Percentiles rank a stretch among this genome's conserved stretches.
Conservation (phyloP, 108 stramenopile genomes). For the Tribonema minus region DNA sequence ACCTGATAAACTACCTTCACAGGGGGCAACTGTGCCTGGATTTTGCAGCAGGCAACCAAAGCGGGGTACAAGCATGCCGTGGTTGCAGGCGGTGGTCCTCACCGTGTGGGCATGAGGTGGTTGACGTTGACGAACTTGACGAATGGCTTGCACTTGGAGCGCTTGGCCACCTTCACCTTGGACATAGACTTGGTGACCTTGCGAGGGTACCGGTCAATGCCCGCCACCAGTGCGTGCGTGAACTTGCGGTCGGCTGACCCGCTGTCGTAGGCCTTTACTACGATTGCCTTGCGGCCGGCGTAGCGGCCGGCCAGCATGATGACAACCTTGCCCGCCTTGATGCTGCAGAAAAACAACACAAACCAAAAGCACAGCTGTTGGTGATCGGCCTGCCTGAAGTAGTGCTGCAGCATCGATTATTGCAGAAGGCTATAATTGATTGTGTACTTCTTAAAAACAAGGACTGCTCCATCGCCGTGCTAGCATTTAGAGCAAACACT, state of each 20-base stretch:
- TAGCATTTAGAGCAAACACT: too few relatives aligned
- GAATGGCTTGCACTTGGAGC: constrained; percentile 96
- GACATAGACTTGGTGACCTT: constrained; percentile 94
- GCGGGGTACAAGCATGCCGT: background rate
- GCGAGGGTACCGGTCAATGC: constrained; percentile 88
- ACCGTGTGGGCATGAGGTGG: constrained; percentile 99
- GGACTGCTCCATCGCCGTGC: too few relatives aligned
- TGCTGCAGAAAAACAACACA: constrained; percentile 41
- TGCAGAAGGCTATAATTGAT: too few relatives aligned
- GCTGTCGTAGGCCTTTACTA: constrained; percentile 95
- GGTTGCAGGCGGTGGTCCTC: constrained; percentile 43
- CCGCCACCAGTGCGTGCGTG: constrained; percentile 94
- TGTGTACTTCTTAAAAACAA: too few relatives aligned
- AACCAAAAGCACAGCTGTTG: too few relatives aligned
- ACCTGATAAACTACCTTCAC: background rate
- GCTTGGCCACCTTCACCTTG: constrained; percentile 91
- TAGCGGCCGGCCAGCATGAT: constrained; percentile 97
- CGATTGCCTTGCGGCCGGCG: constrained; percentile 98
- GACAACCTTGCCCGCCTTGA: constrained; percentile 95
- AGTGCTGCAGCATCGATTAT: too few relatives aligned
- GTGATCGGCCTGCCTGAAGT: too few relatives aligned
- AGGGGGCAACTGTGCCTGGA: background rate
- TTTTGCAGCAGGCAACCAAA: background rate
- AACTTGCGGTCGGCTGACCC: constrained; percentile 87
- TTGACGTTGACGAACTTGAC: constrained; percentile 97